Conservation (phyloP, 2,329 filamentous ascomycete genomes). For the Myriosclerotinia duriaeana region DNA sequence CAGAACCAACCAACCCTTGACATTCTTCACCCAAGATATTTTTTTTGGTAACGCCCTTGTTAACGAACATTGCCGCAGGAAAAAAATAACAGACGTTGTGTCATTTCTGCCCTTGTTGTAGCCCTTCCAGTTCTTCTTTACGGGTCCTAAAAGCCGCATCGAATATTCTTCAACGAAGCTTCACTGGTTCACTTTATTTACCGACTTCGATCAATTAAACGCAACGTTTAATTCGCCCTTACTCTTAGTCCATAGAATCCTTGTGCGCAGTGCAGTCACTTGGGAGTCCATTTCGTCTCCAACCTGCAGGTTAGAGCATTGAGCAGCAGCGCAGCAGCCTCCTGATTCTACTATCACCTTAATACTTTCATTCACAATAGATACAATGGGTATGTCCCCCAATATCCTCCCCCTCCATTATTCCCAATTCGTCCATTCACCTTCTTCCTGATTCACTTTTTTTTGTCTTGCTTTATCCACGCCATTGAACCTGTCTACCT, state of each 20-base stretch:
- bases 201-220: slow-evolving; percentile 24
- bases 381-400: slow-evolving; percentile 26
- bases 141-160: slow-evolving; percentile 23
- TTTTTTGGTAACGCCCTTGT: slow-evolving; percentile 22
- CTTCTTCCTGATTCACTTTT: slow-evolving; percentile 23
- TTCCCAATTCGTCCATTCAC: slow-evolving; percentile 23
- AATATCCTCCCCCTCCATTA: slow-evolving; percentile 18
- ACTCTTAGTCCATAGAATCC: slow-evolving; percentile 24
- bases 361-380: slow-evolving; percentile 23
- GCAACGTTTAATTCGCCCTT: slow-evolving; percentile 23
- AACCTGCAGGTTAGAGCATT: slow-evolving; percentile 26
- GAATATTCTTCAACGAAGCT: slow-evolving; percentile 14
- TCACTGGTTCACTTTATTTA: slow-evolving; percentile 22
- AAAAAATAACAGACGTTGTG: slow-evolving; percentile 23
- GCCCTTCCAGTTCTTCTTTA: slow-evolving; percentile 21
- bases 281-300: slow-evolving; percentile 25
- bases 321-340: slow-evolving; percentile 26
- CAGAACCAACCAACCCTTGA: slow-evolving; percentile 22
- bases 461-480: slow-evolving; percentile 15
- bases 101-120: slow-evolving; percentile 23
- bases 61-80: slow-evolving; percentile 24
- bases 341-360: slow-evolving; percentile 24
- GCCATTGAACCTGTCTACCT: slow-evolving; percentile 6
- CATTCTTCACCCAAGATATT: not conserved
- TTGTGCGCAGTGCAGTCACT: slow-evolving; percentile 24